Evolutionary conservation across 1,139 yeast genomes (phyloP).

Genomic region (Saccharomyces hybrid): DNA sequence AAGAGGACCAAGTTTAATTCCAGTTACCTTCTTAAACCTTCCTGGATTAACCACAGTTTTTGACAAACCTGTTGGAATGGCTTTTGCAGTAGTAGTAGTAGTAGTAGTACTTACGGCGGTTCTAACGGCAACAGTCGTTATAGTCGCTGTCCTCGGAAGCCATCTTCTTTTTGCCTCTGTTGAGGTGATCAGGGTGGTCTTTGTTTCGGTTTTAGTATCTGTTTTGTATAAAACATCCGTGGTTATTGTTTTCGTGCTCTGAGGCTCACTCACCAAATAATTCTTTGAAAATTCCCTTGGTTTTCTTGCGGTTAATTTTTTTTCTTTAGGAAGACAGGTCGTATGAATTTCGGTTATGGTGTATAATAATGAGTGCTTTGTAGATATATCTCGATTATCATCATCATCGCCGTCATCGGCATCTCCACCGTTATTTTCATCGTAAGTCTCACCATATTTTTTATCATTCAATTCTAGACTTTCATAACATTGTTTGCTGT

Average conservation of each 20-base stretch:
- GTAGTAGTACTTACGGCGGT: conserved; percentile 19
- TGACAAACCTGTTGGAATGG: neutral
- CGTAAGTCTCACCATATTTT: no score
- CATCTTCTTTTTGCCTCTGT: conserved; percentile 13
- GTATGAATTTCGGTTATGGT: conserved; percentile 10
- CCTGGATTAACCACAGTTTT: neutral
- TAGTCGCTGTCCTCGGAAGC: conserved; percentile 14
- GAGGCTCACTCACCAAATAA: conserved; percentile 5
- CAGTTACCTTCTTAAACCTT: neutral
- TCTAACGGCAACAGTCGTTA: conserved; percentile 3
- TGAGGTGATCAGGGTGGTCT: conserved; percentile 7
- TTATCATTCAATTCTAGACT: no score
- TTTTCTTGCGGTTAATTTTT: conserved; percentile 3
- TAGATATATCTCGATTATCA: neutral
- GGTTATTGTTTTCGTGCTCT: conserved; percentile 4
- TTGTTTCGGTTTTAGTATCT: conserved; percentile 11
- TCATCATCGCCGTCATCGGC: neutral
- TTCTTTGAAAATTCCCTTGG: conserved; percentile 5
- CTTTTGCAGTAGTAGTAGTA: neutral
- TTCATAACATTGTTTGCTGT: neutral
- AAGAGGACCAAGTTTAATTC: neutral
- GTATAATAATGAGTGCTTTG: conserved; percentile 3
- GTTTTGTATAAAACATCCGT: conserved; percentile 1
- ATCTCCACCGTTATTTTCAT: neutral
- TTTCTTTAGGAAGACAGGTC: conserved; percentile 11